Percentiles rank a stretch among this genome's conserved stretches.
phyloP scores from a whole-genome alignment of 306 rosid species.

The Neltuma alba region DNA sequence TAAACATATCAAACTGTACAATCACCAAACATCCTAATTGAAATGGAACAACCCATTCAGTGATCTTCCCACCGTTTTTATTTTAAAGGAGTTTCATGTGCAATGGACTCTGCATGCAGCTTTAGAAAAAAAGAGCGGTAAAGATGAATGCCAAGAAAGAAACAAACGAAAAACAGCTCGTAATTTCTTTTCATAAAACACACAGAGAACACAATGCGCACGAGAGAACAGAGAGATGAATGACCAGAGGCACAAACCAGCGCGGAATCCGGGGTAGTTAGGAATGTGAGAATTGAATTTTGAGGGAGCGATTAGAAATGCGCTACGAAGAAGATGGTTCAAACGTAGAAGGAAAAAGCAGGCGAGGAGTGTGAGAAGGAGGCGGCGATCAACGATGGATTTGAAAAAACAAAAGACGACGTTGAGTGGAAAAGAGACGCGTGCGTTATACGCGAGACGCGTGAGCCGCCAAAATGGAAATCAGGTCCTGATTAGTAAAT shows the following conservation, averaged over 20 bases:
- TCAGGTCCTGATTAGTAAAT: background rate
- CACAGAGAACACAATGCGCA: slow-evolving; percentile 21
- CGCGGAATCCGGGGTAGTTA: slow-evolving; percentile 22
- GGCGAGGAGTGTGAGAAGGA: background rate
- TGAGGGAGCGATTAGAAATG: background rate
- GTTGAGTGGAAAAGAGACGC: slow-evolving; percentile 28
- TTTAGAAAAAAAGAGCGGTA: background rate
- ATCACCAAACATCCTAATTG: background rate
- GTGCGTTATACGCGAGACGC: background rate
- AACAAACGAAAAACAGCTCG: background rate
- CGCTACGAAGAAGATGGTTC: background rate
- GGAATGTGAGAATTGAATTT: slow-evolving; percentile 18
- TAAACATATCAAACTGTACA: background rate
- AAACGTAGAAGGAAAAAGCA: background rate
- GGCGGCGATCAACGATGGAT: background rate
- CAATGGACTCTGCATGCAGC: background rate
- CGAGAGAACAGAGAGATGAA: background rate
- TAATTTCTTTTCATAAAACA: background rate
- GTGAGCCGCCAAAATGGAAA: background rate
- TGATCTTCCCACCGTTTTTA: background rate
- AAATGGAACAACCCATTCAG: background rate
- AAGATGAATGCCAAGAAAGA: background rate
- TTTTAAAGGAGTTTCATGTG: background rate
- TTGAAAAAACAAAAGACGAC: background rate
- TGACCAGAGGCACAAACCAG: slow-evolving; percentile 28